Conservation (phyloP, 768 basidiomycete genomes). For the Calocybe gangraenosa region DNA sequence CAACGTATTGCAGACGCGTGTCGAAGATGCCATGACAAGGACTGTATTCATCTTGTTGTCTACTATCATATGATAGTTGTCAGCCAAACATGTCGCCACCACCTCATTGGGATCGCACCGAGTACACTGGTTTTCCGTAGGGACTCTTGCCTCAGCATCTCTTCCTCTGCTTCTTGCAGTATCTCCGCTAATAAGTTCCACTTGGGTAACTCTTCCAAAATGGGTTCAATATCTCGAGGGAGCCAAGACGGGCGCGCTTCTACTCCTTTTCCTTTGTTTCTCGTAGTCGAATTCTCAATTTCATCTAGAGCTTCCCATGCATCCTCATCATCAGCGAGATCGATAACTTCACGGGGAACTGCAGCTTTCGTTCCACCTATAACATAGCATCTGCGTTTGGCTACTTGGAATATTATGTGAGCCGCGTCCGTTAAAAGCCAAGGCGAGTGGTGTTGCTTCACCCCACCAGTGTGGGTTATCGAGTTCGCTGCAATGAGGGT, state of each 20-base stretch:
- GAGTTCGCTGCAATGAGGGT: conserved; percentile 67
- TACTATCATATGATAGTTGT: conserved; percentile 19
- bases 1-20: conserved; percentile 67
- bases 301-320: conserved; percentile 75
- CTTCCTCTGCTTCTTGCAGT: conserved; percentile 86
- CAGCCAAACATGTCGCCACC: background rate
- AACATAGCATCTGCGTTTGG: conserved; percentile 78
- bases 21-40: conserved; percentile 85
- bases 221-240: conserved; percentile 75
- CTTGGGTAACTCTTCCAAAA: conserved; percentile 93
- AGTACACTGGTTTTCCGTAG: conserved; percentile 20
- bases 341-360: conserved; percentile 25
- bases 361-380: conserved; percentile 26
- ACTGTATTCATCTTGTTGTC: conserved; percentile 66
- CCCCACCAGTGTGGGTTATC: conserved; percentile 40
- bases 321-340: conserved; percentile 60
- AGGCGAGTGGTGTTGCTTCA: conserved; percentile 68
- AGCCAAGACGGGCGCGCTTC: conserved; percentile 52
- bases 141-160: conserved; percentile 63
- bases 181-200: conserved; percentile 87
- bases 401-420: conserved; percentile 76
- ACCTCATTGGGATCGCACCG: conserved; percentile 13
- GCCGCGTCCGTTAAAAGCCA: conserved; percentile 95
- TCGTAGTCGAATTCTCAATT: conserved; percentile 30
- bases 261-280: conserved; percentile 13